A percentile compares a stretch with the other conserved stretches of the same genome.
Evolutionary conservation across 2,329 filamentous ascomycete genomes (phyloP).

Genomic region (Hymenotorrendiella dingleyae): DNA sequence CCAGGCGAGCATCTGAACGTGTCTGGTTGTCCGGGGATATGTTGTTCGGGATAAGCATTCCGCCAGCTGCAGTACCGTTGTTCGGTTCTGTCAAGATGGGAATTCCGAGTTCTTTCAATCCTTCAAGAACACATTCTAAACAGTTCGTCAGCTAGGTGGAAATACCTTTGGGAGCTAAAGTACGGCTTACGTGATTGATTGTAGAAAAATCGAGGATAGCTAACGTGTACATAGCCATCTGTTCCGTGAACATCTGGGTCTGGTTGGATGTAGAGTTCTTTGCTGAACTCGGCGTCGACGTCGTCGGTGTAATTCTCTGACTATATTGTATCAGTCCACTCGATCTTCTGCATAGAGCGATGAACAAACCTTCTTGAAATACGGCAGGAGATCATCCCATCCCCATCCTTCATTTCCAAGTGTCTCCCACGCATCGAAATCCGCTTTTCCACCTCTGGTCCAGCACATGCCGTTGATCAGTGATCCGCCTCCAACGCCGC

Average conservation of each 20-base stretch:
- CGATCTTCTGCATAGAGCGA: too few species aligned
- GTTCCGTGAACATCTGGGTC: slow-evolving; percentile 30
- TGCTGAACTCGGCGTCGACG: slow-evolving; percentile 19
- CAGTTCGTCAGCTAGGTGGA: not conserved
- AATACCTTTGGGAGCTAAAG: too few species aligned
- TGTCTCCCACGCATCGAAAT: slow-evolving; percentile 35
- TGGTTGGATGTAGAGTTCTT: slow-evolving; percentile 26
- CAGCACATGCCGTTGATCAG: slow-evolving; percentile 37
- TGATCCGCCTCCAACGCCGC: slow-evolving; percentile 33
- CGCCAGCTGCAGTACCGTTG: slow-evolving; percentile 33
- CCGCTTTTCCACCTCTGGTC: slow-evolving; percentile 17
- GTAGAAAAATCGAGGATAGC: slow-evolving; percentile 36
- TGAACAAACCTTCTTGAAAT: slow-evolving; percentile 37
- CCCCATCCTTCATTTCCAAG: slow-evolving; percentile 34
- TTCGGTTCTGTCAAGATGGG: slow-evolving; percentile 33
- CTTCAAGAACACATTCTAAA: slow-evolving; percentile 34
- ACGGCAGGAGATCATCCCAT: slow-evolving; percentile 35
- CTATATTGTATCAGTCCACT: slow-evolving; percentile 13
- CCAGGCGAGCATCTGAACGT: slow-evolving; percentile 35
- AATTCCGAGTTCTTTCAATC: slow-evolving; percentile 34
- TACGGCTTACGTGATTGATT: slow-evolving; percentile 36
- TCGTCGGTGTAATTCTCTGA: slow-evolving; percentile 34
- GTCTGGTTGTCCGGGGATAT: slow-evolving; percentile 36
- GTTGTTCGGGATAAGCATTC: slow-evolving; percentile 34
- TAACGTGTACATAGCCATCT: slow-evolving; percentile 34